Evolutionary conservation across 805 yeast genomes (phyloP).

Genomic region (Yamadazyma phyllophila): DNA sequence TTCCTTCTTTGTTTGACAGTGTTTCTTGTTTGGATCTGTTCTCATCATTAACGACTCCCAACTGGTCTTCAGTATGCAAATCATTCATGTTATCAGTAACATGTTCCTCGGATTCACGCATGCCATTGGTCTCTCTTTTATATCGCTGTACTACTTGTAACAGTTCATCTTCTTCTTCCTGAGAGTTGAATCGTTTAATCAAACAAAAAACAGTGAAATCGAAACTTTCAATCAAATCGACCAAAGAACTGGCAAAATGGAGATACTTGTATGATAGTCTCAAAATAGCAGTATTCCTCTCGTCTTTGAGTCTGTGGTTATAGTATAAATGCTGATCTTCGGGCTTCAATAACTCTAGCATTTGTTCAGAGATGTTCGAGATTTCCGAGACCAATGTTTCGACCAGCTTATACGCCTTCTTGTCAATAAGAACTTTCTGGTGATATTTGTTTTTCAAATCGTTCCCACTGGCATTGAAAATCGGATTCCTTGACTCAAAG

Average conservation of each 20-base stretch:
- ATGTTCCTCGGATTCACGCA: background rate
- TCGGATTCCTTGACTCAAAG: slow-evolving; percentile 38
- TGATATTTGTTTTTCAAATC: slow-evolving; percentile 40
- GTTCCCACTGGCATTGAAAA: slow-evolving; percentile 42
- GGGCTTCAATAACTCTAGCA: slow-evolving; percentile 39
- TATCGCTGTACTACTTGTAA: slow-evolving; percentile 10
- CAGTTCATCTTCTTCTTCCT: slow-evolving; percentile 15
- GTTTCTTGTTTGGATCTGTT: background rate
- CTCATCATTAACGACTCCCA: background rate
- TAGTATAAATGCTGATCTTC: slow-evolving; percentile 34
- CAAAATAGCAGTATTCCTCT: slow-evolving; percentile 52
- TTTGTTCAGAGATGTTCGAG: slow-evolving; percentile 37
- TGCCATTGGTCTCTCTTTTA: slow-evolving; percentile 4
- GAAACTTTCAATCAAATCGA: slow-evolving; percentile 57
- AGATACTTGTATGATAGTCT: slow-evolving; percentile 53
- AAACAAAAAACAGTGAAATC: slow-evolving; percentile 57
- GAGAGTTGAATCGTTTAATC: slow-evolving; percentile 30
- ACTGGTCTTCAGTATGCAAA: background rate
- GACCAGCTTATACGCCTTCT: slow-evolving; percentile 42
- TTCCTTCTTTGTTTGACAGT: too few species aligned
- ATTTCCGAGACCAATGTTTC: slow-evolving; percentile 37
- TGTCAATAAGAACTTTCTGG: slow-evolving; percentile 50
- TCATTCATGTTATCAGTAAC: background rate
- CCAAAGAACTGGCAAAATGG: slow-evolving; percentile 45
- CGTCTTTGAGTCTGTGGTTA: slow-evolving; percentile 31